phyloP scores from a whole-genome alignment of 352 stramenopile genomes.

The Phytophthora idaei region DNA sequence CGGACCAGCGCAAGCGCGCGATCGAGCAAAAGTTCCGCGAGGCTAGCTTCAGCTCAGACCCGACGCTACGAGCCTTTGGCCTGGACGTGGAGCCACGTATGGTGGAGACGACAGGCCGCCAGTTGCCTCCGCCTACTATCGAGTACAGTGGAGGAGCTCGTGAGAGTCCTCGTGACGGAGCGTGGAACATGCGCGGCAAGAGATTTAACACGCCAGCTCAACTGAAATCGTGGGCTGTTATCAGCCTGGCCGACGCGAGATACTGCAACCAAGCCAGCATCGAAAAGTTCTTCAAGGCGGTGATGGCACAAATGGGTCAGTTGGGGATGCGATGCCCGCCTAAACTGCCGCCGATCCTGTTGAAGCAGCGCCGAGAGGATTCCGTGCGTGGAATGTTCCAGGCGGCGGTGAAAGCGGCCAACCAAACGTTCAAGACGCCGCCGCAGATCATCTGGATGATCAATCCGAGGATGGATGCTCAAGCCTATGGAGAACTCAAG shows the following conservation, averaged over 20 bases:
- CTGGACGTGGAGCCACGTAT: constrained; percentile 61
- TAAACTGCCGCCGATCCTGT: constrained; percentile 48
- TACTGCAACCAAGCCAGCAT: constrained; percentile 40
- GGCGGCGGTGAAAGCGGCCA: constrained; percentile 43
- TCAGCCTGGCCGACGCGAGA: constrained; percentile 57
- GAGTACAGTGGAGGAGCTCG: constrained; percentile 50
- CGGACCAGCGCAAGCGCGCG: constrained; percentile 56
- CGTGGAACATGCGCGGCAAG: constrained; percentile 77
- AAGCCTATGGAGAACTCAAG: constrained; percentile 74
- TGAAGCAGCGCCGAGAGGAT: constrained; percentile 40
- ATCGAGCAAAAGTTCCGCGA: constrained; percentile 70
- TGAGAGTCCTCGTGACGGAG: constrained; percentile 58
- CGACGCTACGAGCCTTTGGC: constrained; percentile 60
- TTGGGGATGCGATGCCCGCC: constrained; percentile 56
- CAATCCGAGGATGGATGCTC: constrained; percentile 48
- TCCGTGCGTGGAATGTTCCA: constrained; percentile 48
- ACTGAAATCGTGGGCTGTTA: constrained; percentile 55
- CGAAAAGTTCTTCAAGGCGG: constrained; percentile 59
- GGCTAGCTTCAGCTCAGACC: constrained; percentile 60
- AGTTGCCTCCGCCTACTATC: constrained; percentile 53
- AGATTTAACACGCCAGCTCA: constrained; percentile 48
- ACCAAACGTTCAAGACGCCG: constrained; percentile 27
- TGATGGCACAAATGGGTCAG: constrained; percentile 59
- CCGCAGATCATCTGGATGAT: constrained; percentile 72
- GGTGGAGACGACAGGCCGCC: constrained; percentile 51